These are phyloP conservation scores for Testicularia cyperi DNA, from an alignment of 1,284 basidiomycete genomes.

Conservation along the genomic window DNA sequence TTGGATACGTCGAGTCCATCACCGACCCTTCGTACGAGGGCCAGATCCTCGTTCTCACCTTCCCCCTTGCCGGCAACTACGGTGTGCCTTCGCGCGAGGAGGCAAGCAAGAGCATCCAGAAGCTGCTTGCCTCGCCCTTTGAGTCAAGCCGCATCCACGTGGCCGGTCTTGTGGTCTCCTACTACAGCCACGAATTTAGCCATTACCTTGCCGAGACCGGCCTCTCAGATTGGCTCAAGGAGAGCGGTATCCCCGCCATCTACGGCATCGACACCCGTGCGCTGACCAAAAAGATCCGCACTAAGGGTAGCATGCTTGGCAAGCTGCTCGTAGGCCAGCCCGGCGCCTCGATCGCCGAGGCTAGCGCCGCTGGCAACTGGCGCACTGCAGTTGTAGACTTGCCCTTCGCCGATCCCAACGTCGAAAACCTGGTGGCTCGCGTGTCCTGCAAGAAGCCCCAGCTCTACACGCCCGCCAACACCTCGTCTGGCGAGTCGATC, in stretches of 20 bases:
- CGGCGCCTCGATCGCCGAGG: slow-evolving; percentile 39
- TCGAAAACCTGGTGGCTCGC: slow-evolving; percentile 82
- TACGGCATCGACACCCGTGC: slow-evolving; percentile 96
- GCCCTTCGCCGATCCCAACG: slow-evolving; percentile 86
- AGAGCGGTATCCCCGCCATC: slow-evolving; percentile 90
- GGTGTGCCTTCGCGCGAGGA: slow-evolving; percentile 81
- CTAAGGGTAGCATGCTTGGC: slow-evolving; percentile 84
- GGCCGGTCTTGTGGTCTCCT: slow-evolving; percentile 86
- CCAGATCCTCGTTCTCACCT: slow-evolving; percentile 95
- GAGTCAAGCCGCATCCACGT: slow-evolving; percentile 94
- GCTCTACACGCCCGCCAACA: slow-evolving; percentile 66
- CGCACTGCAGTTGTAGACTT: slow-evolving; percentile 77
- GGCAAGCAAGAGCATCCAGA: slow-evolving; percentile 61
- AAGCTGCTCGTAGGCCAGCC: slow-evolving; percentile 59
- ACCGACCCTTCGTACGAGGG: slow-evolving; percentile 99
- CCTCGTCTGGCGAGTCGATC: slow-evolving; percentile 59
- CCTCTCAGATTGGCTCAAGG: slow-evolving; percentile 88
- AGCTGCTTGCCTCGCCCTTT: slow-evolving; percentile 66
- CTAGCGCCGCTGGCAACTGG: slow-evolving; percentile 66
- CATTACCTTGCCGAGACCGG: slow-evolving; percentile 91
- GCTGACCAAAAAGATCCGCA: slow-evolving; percentile 92
- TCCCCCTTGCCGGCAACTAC: slow-evolving; percentile 96
- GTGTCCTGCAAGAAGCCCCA: slow-evolving; percentile 76
- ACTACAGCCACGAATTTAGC: slow-evolving; percentile 86
- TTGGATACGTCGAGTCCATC: slow-evolving; percentile 96